Evolutionary conservation across 2,329 filamentous ascomycete genomes (phyloP).

Genomic region (Zalaria obscura): DNA sequence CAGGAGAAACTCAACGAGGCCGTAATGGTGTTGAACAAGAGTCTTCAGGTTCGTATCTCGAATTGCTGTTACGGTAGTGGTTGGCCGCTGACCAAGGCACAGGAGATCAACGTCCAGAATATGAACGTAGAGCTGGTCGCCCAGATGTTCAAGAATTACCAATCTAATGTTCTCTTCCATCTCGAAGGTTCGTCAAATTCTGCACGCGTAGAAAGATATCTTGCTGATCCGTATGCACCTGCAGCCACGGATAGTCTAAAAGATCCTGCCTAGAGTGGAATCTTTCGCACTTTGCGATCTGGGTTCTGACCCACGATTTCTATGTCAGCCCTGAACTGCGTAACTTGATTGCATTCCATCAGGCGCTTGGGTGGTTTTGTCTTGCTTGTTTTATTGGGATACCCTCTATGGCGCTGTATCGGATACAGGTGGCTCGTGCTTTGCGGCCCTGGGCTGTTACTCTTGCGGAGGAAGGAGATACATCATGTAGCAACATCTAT

Average conservation of each 20-base stretch:
- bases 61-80: not conserved
- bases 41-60: slow-evolving; percentile 50
- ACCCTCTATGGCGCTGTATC: too few relatives aligned
- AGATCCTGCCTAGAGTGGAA: slow-evolving; percentile 45
- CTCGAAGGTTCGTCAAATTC: slow-evolving; percentile 56
- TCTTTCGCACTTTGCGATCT: too few relatives aligned
- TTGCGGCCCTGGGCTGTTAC: not conserved
- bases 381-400: too few relatives aligned
- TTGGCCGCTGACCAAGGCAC: not conserved
- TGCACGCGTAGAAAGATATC: not conserved
- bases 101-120: slow-evolving; percentile 97
- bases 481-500: too few relatives aligned
- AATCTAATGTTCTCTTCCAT: slow-evolving; percentile 94
- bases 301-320: too few relatives aligned
- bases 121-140: slow-evolving; percentile 98
- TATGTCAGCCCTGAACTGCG: too few relatives aligned
- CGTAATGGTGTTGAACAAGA: slow-evolving; percentile 82
- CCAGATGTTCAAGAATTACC: slow-evolving; percentile 99
- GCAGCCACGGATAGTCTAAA: slow-evolving; percentile 72
- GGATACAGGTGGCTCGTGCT: not conserved
- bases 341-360: too few relatives aligned
- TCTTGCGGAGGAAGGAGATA: too few relatives aligned
- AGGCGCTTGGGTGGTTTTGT: too few relatives aligned
- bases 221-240: not conserved
- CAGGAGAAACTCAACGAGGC: slow-evolving; percentile 97